Evolutionary conservation across 2,329 filamentous ascomycete genomes (phyloP).

Genomic region (Simplicillium aogashimaense): DNA sequence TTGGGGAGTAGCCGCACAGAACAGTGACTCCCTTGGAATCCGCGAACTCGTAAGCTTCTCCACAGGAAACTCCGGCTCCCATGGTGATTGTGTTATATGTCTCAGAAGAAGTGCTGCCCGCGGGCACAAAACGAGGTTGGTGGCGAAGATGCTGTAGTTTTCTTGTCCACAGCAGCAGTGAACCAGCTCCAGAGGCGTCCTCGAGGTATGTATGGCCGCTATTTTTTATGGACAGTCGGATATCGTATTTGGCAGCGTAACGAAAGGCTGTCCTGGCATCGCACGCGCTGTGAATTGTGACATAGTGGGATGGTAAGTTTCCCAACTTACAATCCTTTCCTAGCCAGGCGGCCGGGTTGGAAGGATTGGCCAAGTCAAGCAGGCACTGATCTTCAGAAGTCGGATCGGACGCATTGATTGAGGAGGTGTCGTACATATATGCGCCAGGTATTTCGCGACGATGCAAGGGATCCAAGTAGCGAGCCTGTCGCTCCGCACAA

Average conservation of each 20-base stretch:
- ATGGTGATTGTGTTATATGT: conserved; percentile 3
- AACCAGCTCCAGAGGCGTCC: not conserved
- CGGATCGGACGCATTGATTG: conserved; percentile 7
- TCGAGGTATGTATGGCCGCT: conserved; percentile 4
- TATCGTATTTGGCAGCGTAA: conserved; percentile 2
- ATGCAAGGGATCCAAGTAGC: conserved; percentile 6
- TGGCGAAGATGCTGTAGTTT: conserved; percentile 4
- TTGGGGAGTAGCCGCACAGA: conserved; percentile 5
- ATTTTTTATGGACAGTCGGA: conserved; percentile 4
- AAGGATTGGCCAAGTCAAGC: conserved; percentile 5
- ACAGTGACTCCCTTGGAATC: conserved; percentile 3
- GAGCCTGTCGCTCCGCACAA: conserved; percentile 7
- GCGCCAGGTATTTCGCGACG: conserved; percentile 7
- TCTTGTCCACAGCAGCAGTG: conserved; percentile 4
- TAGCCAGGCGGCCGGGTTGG: conserved; percentile 1
- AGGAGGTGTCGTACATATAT: conserved; percentile 11
- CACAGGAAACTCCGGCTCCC: conserved; percentile 4
- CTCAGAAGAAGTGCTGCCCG: not conserved
- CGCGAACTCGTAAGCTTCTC: conserved; percentile 6
- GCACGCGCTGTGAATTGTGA: conserved; percentile 4
- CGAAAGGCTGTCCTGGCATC: conserved; percentile 7
- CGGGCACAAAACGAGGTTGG: conserved; percentile 1
- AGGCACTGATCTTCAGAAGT: conserved; percentile 8
- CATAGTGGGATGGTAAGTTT: conserved; percentile 8
- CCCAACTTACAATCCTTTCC: conserved; percentile 7